Percentiles rank a stretch among this genome's conserved stretches.
phyloP scores from a whole-genome alignment of 78 protist genomes.

The Bodo saltans region DNA sequence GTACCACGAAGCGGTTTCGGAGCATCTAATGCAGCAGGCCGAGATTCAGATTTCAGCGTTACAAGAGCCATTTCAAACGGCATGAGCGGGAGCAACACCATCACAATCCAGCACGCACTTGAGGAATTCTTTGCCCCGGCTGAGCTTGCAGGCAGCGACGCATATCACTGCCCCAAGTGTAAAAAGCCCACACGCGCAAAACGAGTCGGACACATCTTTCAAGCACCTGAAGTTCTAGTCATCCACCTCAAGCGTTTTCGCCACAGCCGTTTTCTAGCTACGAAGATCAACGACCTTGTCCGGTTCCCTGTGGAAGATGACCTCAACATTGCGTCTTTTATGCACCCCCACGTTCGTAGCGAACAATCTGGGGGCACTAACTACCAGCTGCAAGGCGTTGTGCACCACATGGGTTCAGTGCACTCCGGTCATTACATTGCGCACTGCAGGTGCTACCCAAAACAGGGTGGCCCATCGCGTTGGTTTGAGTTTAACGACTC shows the following conservation, averaged over 20 bases:
- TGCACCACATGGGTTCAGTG: slow-evolving; percentile 81
- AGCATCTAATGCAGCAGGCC: no score
- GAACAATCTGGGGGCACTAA: slow-evolving; percentile 21
- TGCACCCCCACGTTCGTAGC: background rate
- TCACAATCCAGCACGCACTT: background rate
- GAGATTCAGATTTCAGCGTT: no score
- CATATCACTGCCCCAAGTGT: slow-evolving; percentile 9
- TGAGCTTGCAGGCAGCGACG: background rate
- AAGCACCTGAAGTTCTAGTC: background rate
- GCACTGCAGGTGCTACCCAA: slow-evolving; percentile 43
- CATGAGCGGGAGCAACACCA: no score
- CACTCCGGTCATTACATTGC: slow-evolving; percentile 95
- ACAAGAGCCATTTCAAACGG: no score
- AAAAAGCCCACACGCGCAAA: background rate
- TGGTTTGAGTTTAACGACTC: no score
- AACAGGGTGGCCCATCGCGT: no score
- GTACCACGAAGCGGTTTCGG: slow-evolving; percentile 2
- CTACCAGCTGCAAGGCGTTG: slow-evolving; percentile 79
- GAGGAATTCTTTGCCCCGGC: background rate
- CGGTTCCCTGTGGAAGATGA: background rate
- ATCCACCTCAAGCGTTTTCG: slow-evolving; percentile 24
- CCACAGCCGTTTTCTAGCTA: background rate
- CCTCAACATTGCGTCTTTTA: background rate
- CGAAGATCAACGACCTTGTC: background rate
- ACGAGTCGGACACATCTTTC: background rate